Conservation (phyloP, 2,329 filamentous ascomycete species). For the Madurella fahalii region DNA sequence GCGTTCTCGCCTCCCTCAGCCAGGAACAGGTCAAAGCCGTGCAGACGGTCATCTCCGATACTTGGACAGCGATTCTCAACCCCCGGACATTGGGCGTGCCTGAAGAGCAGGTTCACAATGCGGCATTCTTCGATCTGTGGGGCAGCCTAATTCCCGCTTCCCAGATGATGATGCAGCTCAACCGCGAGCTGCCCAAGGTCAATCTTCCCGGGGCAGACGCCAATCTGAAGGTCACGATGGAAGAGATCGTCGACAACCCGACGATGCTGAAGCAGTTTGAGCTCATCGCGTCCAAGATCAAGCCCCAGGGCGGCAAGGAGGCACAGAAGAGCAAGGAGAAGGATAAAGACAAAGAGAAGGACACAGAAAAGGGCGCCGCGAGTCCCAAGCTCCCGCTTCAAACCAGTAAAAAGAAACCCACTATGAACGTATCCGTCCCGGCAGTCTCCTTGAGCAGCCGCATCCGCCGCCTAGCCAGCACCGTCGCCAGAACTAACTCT, state of each 20-base stretch:
- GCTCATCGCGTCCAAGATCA: constrained; percentile 32
- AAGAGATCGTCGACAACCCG: constrained; percentile 48
- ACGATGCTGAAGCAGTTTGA: constrained; percentile 49
- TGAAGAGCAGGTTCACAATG: constrained; percentile 39
- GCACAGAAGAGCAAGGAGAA: constrained; percentile 21
- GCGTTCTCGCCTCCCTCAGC: constrained; percentile 31
- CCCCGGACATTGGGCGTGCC: constrained; percentile 37
- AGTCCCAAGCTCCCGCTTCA: background rate
- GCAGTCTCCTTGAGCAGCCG: constrained; percentile 18
- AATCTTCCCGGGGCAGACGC: constrained; percentile 35
- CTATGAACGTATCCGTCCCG: constrained; percentile 17
- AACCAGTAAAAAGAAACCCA: constrained; percentile 17
- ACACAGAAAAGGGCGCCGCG: background rate
- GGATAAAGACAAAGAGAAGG: constrained; percentile 15
- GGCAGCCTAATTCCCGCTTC: constrained; percentile 47
- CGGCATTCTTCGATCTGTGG: constrained; percentile 50
- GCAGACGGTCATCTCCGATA: constrained; percentile 39
- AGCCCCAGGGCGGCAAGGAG: constrained; percentile 12
- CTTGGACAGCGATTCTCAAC: constrained; percentile 44
- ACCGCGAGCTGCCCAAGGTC: constrained; percentile 37
- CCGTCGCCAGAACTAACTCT: constrained; percentile 18
- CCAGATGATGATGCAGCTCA: constrained; percentile 44
- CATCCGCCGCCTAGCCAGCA: constrained; percentile 26
- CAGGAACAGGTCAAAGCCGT: constrained; percentile 39
- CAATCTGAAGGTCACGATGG: constrained; percentile 39